Evolutionary conservation across 1,139 yeast genomes (phyloP), one percentile per base, ranked within the genome.

Genomic region (Meyerozyma smithsonii): DNA sequence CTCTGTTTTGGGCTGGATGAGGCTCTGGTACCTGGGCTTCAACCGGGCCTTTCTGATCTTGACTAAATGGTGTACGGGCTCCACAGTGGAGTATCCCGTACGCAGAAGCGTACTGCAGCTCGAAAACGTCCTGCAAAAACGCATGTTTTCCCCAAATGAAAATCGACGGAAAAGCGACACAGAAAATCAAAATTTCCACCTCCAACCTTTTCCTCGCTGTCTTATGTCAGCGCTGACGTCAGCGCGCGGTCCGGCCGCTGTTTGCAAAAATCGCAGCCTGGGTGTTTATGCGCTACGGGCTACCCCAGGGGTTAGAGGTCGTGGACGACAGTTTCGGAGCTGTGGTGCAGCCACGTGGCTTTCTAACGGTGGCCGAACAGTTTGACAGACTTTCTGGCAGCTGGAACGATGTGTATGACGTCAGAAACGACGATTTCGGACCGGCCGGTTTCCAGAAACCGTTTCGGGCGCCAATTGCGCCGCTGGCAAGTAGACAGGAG

Each of bases 21-120:
- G 64, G 37, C 79, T 84, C 42, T 85, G 77, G 58, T 79, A 84
- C 44, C 79, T 69, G 39, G 89, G 87, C 48, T 84, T 74, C 54
- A 89, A 67, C 45, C 77, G 77, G 23, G 80, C 66, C 62, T 92
- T 92, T 51, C 77, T 74, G 54, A 86, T 79, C 49, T 77, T 78
- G 41, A 92, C 86, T 46, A 81, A 74, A 62, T 92, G 98, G 61
- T 92, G 98, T 14, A 90, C 95, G 3, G 98, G 97, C 39, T 82
- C 77, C 26, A 86, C 90, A 35, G 87, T 75, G 36, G 94, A 84
- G 58, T 82, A 81, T 1, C 87, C 95, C 7, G 88, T 76, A 54
- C 79, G 85, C 34, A 69, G 55, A 17, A 61, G 55, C 5, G 57
- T 56, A 1, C 64, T 42, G 17, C 73, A 56, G 42, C 63, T 58